Conservation (phyloP, 2,329 filamentous ascomycete species). For the Trichoderma sp. region DNA sequence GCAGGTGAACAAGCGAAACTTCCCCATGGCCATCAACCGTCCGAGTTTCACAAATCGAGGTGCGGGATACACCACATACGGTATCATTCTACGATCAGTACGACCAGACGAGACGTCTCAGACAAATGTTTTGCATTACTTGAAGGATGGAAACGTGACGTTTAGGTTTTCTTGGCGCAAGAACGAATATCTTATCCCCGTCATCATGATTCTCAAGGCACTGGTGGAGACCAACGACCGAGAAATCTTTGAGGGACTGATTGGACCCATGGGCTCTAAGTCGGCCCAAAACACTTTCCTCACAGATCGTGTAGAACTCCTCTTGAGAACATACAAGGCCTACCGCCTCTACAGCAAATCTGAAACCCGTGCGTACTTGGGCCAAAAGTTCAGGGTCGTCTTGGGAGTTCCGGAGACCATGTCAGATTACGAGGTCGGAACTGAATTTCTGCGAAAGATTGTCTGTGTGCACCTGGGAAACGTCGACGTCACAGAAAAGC, state of each 20-base stretch:
- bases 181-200: slow-evolving; percentile 92
- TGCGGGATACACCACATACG: slow-evolving; percentile 80
- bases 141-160: slow-evolving; percentile 92
- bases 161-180: slow-evolving; percentile 98
- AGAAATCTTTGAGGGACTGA: slow-evolving; percentile 91
- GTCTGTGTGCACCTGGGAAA: slow-evolving; percentile 91
- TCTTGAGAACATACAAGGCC: slow-evolving; percentile 88
- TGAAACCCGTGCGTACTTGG: slow-evolving; percentile 82
- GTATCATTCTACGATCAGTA: slow-evolving; percentile 87
- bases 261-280: slow-evolving; percentile 73
- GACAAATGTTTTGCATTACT: slow-evolving; percentile 94
- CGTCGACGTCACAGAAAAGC: slow-evolving; percentile 74
- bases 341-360: slow-evolving; percentile 80
- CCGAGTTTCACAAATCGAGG: slow-evolving; percentile 88
- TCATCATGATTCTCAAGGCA: slow-evolving; percentile 95
- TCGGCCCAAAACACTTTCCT: slow-evolving; percentile 86
- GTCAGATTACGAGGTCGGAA: slow-evolving; percentile 84
- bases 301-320: slow-evolving; percentile 87
- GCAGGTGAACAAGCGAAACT: slow-evolving; percentile 87
- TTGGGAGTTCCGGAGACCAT: slow-evolving; percentile 80
- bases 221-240: slow-evolving; percentile 93
- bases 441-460: slow-evolving; percentile 85
- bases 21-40: slow-evolving; percentile 89
- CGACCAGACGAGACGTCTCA: slow-evolving; percentile 97
- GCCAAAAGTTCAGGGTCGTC: slow-evolving; percentile 86